These are phyloP conservation scores for Amanita molliuscula DNA, from an alignment of 768 basidiomycete genomes.

Conservation along the genomic window DNA sequence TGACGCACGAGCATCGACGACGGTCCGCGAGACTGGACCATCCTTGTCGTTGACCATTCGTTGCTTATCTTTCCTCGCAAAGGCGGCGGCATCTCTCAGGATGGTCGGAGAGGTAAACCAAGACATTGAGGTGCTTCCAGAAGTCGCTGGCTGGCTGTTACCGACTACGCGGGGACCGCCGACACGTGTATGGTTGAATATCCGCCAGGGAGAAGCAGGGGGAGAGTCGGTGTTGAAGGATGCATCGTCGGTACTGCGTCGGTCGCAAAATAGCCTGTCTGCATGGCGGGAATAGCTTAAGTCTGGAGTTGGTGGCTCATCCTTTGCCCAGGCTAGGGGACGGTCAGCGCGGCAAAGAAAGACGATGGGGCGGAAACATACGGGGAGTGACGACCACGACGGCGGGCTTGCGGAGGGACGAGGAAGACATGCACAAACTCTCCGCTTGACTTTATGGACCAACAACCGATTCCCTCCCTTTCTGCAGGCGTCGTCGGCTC, in stretches of 20 bases:
- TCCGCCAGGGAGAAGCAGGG: conserved; percentile 57
- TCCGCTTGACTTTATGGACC: conserved; percentile 36
- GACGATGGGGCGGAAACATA: conserved; percentile 23
- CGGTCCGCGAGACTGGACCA: conserved; percentile 10
- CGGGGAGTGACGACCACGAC: conserved; percentile 63
- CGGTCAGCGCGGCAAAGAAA: conserved; percentile 6
- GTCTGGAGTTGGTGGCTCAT: conserved; percentile 72
- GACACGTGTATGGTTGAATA: conserved; percentile 51
- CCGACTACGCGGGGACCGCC: neutral
- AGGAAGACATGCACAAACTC: conserved; percentile 17
- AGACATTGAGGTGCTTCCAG: conserved; percentile 9
- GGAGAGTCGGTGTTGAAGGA: conserved; percentile 41
- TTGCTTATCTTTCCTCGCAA: conserved; percentile 24
- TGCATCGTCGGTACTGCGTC: conserved; percentile 39
- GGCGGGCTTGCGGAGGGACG: conserved; percentile 32
- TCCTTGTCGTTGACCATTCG: conserved; percentile 16
- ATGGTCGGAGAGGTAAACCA: conserved; percentile 37
- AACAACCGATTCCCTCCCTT: conserved; percentile 58
- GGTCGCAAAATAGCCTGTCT: conserved; percentile 18
- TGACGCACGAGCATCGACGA: conserved; percentile 55
- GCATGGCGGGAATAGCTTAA: conserved; percentile 20
- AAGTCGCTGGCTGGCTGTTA: neutral
- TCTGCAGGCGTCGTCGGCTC: conserved; percentile 67
- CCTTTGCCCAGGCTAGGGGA: conserved; percentile 65
- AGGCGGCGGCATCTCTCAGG: conserved; percentile 24